Conservation (phyloP, 345 rosid species). For the Gossypium mustelinum region DNA sequence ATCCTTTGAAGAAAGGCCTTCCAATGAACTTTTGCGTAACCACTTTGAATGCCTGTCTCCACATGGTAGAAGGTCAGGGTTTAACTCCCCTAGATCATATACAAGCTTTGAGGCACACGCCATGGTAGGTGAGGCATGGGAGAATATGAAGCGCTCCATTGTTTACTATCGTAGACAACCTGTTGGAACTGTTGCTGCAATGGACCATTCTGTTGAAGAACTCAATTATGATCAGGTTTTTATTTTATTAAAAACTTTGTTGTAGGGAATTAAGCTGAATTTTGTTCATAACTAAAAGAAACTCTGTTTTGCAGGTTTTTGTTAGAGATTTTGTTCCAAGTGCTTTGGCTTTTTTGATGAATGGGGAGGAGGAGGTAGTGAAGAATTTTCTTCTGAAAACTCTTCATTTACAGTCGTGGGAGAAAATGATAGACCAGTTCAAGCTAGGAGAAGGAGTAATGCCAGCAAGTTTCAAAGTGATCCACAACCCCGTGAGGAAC, state of each 20-base stretch:
- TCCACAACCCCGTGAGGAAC: background rate
- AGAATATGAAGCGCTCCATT: conserved; percentile 34
- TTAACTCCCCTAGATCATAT: conserved; percentile 33
- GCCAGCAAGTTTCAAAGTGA: conserved; percentile 88
- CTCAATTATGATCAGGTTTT: conserved; percentile 54
- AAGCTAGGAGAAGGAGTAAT: conserved; percentile 84
- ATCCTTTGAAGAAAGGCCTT: conserved; percentile 26
- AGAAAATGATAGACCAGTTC: conserved; percentile 72
- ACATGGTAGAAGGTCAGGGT: conserved; percentile 34
- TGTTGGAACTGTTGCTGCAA: conserved; percentile 48
- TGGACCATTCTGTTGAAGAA: conserved; percentile 43
- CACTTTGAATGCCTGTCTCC: conserved; percentile 26
- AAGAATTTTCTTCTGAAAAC: conserved; percentile 73
- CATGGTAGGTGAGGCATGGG: conserved; percentile 44
- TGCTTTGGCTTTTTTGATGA: conserved; percentile 79
- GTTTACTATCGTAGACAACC: conserved; percentile 39
- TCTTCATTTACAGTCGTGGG: conserved; percentile 65
- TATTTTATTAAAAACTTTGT: background rate
- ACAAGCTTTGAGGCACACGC: conserved; percentile 30
- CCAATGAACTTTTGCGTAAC: conserved; percentile 23
- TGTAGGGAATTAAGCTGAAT: background rate
- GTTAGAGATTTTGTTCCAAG: conserved; percentile 88
- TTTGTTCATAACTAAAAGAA: background rate
- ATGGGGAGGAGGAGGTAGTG: conserved; percentile 76
- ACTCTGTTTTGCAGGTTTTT: conserved; percentile 45